Evolutionary conservation across 768 basidiomycete genomes (phyloP), one percentile per base, ranked within the genome.

Genomic region (Mycena rebaudengoi): DNA sequence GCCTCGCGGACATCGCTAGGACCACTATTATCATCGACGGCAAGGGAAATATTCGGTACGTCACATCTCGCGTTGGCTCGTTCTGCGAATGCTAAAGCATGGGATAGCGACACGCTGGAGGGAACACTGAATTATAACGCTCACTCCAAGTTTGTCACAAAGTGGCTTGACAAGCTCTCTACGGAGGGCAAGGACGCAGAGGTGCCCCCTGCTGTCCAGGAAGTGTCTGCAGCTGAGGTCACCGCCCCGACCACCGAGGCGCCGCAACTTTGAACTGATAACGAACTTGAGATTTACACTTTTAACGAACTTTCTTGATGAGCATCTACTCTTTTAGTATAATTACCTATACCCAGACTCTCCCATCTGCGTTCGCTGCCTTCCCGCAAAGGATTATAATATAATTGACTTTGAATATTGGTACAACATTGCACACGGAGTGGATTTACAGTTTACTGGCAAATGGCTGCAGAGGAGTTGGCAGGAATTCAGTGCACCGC

Each of bases 21-120:
- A 85, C 87, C 32, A 95, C 94, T 3, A 90, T 94, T 71, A 80
- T 95, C 68, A 87, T 95, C 62, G 92, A 94, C 72, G 80, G 77
- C 50, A 82, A 89, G 51, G 93, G 94, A 10, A 77, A 87, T 44
- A 79, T 95, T 28, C 82, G 84, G 88, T 91, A 73, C 32, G 82
- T 72, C n/a, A n/a, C 68, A 33, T 16, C 4, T 26, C 28, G 5
- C 37, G 14, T 39, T 8, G 18, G 20, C 53, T 11, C 14, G 25
- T 13, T 20, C 41, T 29, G 5, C 46, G 40, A 1, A 53, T 33
- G 50, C 33, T 35, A 37, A 37, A 49, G 48, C 12, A 44, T 28
- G 63, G 49, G 69, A 44, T 70, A 90, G 90, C 67, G 89, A 87
- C 65, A 84, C 82, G 2, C 71, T 88, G 32, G 88, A 87, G 59